Percentiles rank a stretch among this genome's conserved stretches.
Evolutionary conservation across 371 early-diverging fungal species (phyloP).

Genomic region (Phascolomyces articulosus): DNA sequence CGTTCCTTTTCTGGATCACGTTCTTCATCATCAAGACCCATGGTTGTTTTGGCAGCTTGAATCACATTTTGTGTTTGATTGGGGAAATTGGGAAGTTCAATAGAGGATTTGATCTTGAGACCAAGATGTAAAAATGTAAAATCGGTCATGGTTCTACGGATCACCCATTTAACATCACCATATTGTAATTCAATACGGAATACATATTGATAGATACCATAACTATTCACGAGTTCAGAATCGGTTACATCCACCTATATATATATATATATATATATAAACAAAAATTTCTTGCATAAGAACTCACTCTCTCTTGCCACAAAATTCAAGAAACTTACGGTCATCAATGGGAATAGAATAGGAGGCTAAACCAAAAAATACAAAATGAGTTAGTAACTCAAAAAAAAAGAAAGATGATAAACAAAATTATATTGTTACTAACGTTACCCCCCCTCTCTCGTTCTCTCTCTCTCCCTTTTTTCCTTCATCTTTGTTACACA

Average conservation of each 20-base stretch:
- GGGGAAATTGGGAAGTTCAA: conserved; percentile 48
- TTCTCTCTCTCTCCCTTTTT: too few relatives aligned
- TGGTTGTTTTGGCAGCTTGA: conserved; percentile 35
- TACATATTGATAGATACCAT: conserved; percentile 41
- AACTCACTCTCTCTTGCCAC: too few relatives aligned
- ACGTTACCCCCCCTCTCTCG: too few relatives aligned
- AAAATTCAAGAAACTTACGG: conserved; percentile 24
- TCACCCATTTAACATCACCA: conserved; percentile 81
- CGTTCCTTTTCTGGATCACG: conserved; percentile 27
- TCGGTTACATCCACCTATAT: conserved; percentile 57
- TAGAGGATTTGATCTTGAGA: conserved; percentile 50
- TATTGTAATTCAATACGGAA: conserved; percentile 81
- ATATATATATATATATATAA: not conserved
- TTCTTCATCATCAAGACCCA: conserved; percentile 19
- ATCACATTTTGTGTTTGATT: conserved; percentile 47
- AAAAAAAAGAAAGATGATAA: too few relatives aligned
- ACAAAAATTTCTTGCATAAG: not conserved
- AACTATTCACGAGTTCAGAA: conserved; percentile 46
- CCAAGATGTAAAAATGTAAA: conserved; percentile 69
- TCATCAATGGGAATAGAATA: conserved; percentile 42
- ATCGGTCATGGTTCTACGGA: conserved; percentile 68
- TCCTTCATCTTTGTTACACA: not conserved
- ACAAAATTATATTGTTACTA: too few relatives aligned
- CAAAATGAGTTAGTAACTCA: not conserved
- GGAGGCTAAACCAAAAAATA: conserved; percentile 36